These are phyloP conservation scores for Cytospora leucostoma DNA, from an alignment of 2,329 filamentous ascomycete species.

Conservation along the genomic window DNA sequence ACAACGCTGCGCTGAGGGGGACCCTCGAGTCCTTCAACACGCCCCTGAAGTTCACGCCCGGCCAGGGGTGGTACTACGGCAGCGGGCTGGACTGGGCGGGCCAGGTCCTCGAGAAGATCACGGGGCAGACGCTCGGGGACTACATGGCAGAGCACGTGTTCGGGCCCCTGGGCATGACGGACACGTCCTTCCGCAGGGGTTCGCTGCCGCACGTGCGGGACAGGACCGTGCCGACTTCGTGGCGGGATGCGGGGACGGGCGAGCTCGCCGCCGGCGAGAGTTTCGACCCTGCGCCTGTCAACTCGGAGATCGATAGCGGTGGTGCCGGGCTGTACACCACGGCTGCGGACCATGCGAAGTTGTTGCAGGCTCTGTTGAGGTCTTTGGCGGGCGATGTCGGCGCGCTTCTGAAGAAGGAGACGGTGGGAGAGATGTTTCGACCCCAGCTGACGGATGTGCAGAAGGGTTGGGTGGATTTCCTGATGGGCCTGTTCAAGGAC, in stretches of 20 bases:
- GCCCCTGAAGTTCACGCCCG: constrained; percentile 48
- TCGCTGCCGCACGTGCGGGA: constrained; percentile 21
- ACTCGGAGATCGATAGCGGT: constrained; percentile 43
- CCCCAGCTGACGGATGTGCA: constrained; percentile 43
- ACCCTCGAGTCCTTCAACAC: constrained; percentile 42
- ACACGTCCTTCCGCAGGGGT: constrained; percentile 39
- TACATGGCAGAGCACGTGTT: constrained; percentile 44
- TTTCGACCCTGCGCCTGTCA: constrained; percentile 30
- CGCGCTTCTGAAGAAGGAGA: constrained; percentile 36
- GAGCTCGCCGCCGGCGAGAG: constrained; percentile 10
- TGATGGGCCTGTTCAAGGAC: constrained; percentile 30
- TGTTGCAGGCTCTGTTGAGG: constrained; percentile 39
- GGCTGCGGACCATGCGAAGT: constrained; percentile 42
- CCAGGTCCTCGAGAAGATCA: constrained; percentile 44
- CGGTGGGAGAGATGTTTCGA: constrained; percentile 40
- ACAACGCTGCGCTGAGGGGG: constrained; percentile 36
- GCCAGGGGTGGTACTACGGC: constrained; percentile 53
- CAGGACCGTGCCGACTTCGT: constrained; percentile 24
- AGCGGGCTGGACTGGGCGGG: constrained; percentile 50
- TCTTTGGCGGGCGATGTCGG: constrained; percentile 27
- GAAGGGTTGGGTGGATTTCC: constrained; percentile 29
- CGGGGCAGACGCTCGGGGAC: constrained; percentile 39
- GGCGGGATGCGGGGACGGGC: constrained; percentile 26
- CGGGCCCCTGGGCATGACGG: constrained; percentile 39
- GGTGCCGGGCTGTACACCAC: constrained; percentile 48